A percentile compares a stretch with the other conserved stretches of the same genome.
phyloP scores from a whole-genome alignment of 352 stramenopile species.

The Hyaloperonospora brassicae region DNA sequence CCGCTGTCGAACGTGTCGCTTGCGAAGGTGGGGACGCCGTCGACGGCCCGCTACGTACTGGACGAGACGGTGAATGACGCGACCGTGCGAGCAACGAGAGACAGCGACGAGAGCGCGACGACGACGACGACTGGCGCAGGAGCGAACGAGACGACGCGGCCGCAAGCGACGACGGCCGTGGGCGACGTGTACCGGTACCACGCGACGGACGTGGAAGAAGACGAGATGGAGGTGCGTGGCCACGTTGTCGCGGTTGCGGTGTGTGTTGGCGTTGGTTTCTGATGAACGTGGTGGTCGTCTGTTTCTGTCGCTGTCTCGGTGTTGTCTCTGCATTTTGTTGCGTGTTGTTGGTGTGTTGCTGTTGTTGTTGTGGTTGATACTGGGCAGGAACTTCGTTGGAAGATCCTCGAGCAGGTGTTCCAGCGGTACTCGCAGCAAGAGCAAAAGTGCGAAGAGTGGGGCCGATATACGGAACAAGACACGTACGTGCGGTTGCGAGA shows the following conservation, averaged over 20 bases:
- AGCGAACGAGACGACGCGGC: conserved; percentile 6
- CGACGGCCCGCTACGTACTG: conserved; percentile 14
- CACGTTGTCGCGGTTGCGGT: not conserved
- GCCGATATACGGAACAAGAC: conserved; percentile 44
- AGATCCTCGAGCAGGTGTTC: conserved; percentile 60
- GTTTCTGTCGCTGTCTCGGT: no score
- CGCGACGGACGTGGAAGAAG: conserved; percentile 50
- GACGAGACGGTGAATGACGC: conserved; percentile 48
- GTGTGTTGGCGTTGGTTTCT: not conserved
- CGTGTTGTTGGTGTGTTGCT: not conserved
- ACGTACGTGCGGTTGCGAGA: conserved; percentile 26
- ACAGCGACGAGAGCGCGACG: conserved; percentile 33
- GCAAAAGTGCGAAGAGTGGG: conserved; percentile 51
- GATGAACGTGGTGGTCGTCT: no score
- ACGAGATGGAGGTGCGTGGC: conserved; percentile 65
- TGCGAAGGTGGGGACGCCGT: conserved; percentile 11
- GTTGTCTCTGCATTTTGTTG: no score
- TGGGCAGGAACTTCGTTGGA: conserved; percentile 52
- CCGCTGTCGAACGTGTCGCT: conserved; percentile 31
- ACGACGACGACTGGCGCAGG: conserved; percentile 26
- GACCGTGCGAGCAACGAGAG: conserved; percentile 41
- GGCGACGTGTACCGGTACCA: conserved; percentile 47
- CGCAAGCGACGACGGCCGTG: conserved; percentile 16
- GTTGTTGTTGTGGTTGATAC: conserved; percentile 5
- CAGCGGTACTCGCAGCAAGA: conserved; percentile 48